Evolutionary conservation across 805 yeast genomes (phyloP), one percentile per base, ranked within the genome.

Genomic region (Wickerhamiella slavikovae): DNA sequence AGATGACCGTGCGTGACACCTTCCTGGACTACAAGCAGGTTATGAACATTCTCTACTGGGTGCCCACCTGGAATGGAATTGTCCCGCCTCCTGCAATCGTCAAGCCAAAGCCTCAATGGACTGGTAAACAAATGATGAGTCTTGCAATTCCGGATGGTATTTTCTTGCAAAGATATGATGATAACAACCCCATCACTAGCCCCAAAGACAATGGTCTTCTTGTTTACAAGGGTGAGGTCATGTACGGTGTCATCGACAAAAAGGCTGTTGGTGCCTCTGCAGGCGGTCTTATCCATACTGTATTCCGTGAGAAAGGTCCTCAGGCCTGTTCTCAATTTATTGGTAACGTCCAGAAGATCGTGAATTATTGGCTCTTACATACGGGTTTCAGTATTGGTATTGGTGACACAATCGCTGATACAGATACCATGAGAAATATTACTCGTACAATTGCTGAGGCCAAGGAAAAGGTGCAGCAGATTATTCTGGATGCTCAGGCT

Each of bases 341-440:
- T 47, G 80, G 94, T 49, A 76, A 78, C 42, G 68, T 85, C 36
- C 99, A 89, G 55, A 85, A 82, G 48, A 91, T 89, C 35, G 94
- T 83, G 24, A 89, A 89, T 55, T 89, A 66, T 53, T 89, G 98
- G 99, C 63, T 89, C 36, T 63, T 89, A 31, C 98, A 91, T 50
- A 79, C 78, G 45, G 96, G 98, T 36, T 89, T 89, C 58, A 85
- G 96, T 9, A 91, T 91, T 44, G 99, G 99, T 66, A 89, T 89
- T 55, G 99, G 99, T 63, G 99, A 89, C 57, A 89, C 98, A 3
- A 91, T 89, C 59, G 98, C 98, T 28, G 98, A 91, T 61, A 69
- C 83, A n/a, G 72, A 68, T 18, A 89, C 99, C 24, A 91, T 89
- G 93, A 71, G 72, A 42, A 75, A 74, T 41, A 83, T 89, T 44